These are phyloP conservation scores for Talaromyces proteolyticus DNA, from an alignment of 495 filamentous ascomycete genomes.

Conservation along the genomic window DNA sequence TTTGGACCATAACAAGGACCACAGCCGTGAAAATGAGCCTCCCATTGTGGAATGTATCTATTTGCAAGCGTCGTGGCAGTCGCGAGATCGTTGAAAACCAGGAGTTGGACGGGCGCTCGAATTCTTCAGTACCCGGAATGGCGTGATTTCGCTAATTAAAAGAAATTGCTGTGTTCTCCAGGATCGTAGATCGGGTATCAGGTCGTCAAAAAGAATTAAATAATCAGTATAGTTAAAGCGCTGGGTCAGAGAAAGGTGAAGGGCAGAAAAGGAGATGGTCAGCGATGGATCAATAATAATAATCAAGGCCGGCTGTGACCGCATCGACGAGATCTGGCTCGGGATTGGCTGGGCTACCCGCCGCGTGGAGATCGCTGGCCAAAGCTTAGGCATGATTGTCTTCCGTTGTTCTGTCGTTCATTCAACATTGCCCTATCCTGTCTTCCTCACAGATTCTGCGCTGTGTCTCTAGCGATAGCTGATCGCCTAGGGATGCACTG, in stretches of 20 bases:
- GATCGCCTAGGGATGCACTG: neutral
- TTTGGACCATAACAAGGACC: conserved; percentile 80
- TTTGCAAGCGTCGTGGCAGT: neutral
- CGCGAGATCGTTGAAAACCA: neutral
- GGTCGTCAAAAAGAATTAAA: neutral
- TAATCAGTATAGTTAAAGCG: neutral
- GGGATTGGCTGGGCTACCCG: conserved; percentile 3
- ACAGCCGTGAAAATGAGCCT: conserved; percentile 65
- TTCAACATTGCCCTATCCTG: too few relatives aligned
- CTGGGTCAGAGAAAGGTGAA: neutral
- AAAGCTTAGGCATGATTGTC: conserved; percentile 14
- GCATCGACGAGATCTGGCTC: neutral
- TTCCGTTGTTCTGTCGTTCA: too few relatives aligned
- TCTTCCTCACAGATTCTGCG: too few relatives aligned
- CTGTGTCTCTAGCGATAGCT: too few relatives aligned
- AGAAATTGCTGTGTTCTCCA: neutral
- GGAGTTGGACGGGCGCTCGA: neutral
- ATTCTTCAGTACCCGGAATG: neutral
- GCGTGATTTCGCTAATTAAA: neutral
- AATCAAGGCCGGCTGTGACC: conserved; percentile 2
- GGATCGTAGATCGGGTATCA: neutral
- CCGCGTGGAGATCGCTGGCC: conserved; percentile 14
- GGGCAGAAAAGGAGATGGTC: neutral
- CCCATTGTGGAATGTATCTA: conserved; percentile 53
- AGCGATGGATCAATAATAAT: neutral